Evolutionary conservation across 2,329 filamentous ascomycete genomes (phyloP).

Genomic region (Paecilomyces sp.): DNA sequence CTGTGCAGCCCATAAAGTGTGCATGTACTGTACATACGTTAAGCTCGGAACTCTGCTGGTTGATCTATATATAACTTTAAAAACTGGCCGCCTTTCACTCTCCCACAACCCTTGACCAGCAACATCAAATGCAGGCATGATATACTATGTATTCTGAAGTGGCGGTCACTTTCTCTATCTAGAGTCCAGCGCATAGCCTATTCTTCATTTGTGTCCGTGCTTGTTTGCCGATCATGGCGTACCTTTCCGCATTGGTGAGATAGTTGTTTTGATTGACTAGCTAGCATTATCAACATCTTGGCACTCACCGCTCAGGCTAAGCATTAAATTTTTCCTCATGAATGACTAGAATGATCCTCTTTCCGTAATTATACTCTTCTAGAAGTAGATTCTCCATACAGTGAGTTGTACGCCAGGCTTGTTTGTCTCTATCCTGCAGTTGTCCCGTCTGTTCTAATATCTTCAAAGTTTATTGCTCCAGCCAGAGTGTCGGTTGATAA

Average conservation of each 20-base stretch:
- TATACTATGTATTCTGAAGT: too few species aligned
- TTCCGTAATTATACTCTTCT: background rate
- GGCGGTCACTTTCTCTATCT: background rate
- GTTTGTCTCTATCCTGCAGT: background rate
- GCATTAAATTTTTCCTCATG: background rate
- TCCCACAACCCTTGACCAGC: too few species aligned
- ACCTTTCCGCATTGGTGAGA: background rate
- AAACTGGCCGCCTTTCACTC: too few species aligned
- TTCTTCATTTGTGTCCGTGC: background rate
- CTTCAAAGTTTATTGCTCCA: background rate
- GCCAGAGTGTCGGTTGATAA: background rate
- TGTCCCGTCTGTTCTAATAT: background rate
- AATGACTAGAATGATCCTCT: background rate
- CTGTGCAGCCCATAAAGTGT: too few species aligned
- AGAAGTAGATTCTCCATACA: background rate
- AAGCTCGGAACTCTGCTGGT: too few species aligned
- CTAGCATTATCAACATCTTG: background rate
- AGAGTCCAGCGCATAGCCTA: background rate
- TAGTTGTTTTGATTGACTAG: background rate
- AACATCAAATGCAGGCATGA: too few species aligned
- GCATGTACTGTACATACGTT: too few species aligned
- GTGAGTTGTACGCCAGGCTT: background rate
- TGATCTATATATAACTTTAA: too few species aligned
- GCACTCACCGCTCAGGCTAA: background rate
- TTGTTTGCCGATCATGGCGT: background rate